phyloP scores from a whole-genome alignment of 768 basidiomycete genomes.

The Suillus bovinus region DNA sequence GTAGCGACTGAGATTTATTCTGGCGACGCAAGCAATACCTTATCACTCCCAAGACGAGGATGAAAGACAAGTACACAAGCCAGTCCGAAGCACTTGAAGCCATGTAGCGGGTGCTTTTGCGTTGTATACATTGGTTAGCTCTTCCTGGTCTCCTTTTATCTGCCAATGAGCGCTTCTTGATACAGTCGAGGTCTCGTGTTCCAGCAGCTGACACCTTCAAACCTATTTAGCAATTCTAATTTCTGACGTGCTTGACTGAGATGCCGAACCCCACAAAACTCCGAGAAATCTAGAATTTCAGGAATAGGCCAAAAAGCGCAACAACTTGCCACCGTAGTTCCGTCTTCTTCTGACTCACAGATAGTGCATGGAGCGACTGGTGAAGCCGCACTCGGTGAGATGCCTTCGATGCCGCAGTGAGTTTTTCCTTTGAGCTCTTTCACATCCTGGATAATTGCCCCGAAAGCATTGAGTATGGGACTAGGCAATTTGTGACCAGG shows the following conservation, averaged over 20 bases:
- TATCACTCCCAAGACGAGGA: background rate
- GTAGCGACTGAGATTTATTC: constrained; percentile 16
- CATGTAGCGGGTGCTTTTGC: background rate
- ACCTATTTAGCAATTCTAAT: background rate
- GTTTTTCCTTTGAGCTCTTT: too few relatives aligned
- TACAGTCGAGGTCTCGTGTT: background rate
- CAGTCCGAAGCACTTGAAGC: background rate
- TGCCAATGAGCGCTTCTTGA: background rate
- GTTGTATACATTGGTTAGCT: background rate
- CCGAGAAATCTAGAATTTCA: background rate
- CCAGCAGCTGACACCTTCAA: background rate
- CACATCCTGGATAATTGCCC: too few relatives aligned
- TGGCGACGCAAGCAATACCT: background rate
- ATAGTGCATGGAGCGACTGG: too few relatives aligned
- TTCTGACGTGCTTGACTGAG: background rate
- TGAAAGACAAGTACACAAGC: background rate
- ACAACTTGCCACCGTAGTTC: too few relatives aligned
- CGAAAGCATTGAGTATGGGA: too few relatives aligned
- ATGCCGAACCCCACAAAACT: background rate
- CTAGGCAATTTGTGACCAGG: too few relatives aligned
- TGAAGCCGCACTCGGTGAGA: too few relatives aligned
- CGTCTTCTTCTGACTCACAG: too few relatives aligned
- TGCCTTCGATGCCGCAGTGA: too few relatives aligned
- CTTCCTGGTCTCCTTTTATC: constrained; percentile 3
- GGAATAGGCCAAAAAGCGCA: too few relatives aligned